These are phyloP conservation scores for Tuber calosporum DNA, from an alignment of 495 filamentous ascomycete species.

Conservation along the genomic window DNA sequence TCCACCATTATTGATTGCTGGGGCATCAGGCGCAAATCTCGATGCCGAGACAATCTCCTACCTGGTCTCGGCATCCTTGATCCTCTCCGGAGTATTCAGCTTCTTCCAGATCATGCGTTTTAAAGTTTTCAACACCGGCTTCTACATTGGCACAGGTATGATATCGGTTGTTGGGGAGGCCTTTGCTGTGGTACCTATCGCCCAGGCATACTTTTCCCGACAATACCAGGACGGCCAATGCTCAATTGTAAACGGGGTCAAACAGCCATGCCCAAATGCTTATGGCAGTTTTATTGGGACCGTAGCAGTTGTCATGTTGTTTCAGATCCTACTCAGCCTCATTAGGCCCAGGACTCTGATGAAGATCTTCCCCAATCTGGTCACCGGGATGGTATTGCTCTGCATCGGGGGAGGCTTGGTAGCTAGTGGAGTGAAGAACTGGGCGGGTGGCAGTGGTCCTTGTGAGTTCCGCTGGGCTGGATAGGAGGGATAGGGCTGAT, in stretches of 20 bases:
- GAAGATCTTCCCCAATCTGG: constrained; percentile 45
- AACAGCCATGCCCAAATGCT: constrained; percentile 43
- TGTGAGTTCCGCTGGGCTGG: constrained; percentile 7
- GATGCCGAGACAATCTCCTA: constrained; percentile 41
- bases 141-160: constrained; percentile 45
- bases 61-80: constrained; percentile 44
- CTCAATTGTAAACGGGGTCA: constrained; percentile 32
- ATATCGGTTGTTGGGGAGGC: constrained; percentile 45
- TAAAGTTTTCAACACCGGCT: constrained; percentile 43
- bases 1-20: constrained; percentile 44
- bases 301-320: constrained; percentile 45
- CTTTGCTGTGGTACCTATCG: constrained; percentile 44
- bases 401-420: constrained; percentile 44
- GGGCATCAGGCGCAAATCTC: constrained; percentile 43
- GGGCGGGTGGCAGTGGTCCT: constrained; percentile 43
- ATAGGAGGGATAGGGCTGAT: not conserved
- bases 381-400: constrained; percentile 44
- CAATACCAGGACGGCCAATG: constrained; percentile 43
- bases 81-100: constrained; percentile 44
- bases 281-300: constrained; percentile 44
- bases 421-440: constrained; percentile 43
- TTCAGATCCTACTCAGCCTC: constrained; percentile 44
- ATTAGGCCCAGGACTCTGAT: constrained; percentile 43
- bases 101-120: constrained; percentile 45
- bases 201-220: constrained; percentile 43